Conservation (phyloP, 1,284 basidiomycete species). For the Boletus austroedulis region DNA sequence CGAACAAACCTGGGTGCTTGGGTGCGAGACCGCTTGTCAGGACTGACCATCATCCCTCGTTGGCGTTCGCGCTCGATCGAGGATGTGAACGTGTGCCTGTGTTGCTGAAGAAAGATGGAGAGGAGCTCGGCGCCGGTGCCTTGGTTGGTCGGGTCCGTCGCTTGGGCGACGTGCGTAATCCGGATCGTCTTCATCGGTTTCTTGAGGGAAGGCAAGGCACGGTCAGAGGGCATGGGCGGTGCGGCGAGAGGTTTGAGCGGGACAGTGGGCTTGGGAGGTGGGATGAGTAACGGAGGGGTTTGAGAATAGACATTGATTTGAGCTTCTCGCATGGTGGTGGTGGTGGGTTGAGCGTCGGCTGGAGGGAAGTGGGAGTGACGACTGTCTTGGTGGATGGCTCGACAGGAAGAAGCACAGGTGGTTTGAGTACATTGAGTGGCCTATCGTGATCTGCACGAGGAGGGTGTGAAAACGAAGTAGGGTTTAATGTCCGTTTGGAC, state of each 20-base stretch:
- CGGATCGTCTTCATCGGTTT: conserved; percentile 43
- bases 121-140: conserved; percentile 38
- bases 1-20: conserved; percentile 33
- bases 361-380: too few relatives aligned
- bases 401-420: conserved; percentile 8
- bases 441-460: neutral
- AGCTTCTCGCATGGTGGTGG: conserved; percentile 18
- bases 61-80: conserved; percentile 40
- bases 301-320: conserved; percentile 24
- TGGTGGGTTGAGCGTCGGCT: conserved; percentile 3
- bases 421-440: conserved; percentile 18
- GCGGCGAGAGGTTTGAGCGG: conserved; percentile 28
- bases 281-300: too few relatives aligned
- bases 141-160: conserved; percentile 44
- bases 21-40: conserved; percentile 31
- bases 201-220: conserved; percentile 16
- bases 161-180: conserved; percentile 42
- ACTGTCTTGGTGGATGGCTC: neutral
- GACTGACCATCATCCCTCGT: conserved; percentile 35
- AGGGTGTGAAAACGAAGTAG: too few relatives aligned
- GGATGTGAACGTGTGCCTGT: conserved; percentile 34
- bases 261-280: too few relatives aligned
- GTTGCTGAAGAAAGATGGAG: conserved; percentile 40
- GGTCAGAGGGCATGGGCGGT: conserved; percentile 17
- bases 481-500: conserved; percentile 5